A percentile compares a stretch with the other conserved stretches of the same genome.
These are phyloP conservation scores for Aspergillus piperis DNA, from an alignment of 2,329 filamentous ascomycete genomes.

Conservation along the genomic window DNA sequence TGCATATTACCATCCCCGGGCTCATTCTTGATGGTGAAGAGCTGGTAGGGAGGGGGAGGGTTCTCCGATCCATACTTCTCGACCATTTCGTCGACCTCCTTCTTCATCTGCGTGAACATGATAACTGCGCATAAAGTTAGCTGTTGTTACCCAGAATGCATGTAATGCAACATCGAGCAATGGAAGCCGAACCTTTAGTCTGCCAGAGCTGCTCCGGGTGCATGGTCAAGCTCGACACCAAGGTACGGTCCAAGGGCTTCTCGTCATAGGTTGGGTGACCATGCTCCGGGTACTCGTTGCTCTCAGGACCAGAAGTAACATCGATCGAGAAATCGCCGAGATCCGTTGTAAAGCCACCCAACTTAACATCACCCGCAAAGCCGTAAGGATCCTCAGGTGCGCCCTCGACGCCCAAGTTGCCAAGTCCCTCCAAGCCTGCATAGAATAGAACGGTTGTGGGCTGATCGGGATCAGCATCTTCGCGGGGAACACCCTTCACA, in stretches of 20 bases:
- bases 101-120: conserved; percentile 64
- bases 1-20: conserved; percentile 71
- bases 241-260: conserved; percentile 73
- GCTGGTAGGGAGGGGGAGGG: conserved; percentile 78
- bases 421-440: conserved; percentile 74
- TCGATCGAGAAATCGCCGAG: conserved; percentile 80
- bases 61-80: conserved; percentile 63
- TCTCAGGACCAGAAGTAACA: conserved; percentile 69
- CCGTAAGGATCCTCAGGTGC: conserved; percentile 54
- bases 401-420: conserved; percentile 63
- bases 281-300: conserved; percentile 58
- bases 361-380: conserved; percentile 62
- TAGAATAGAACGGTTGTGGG: conserved; percentile 83
- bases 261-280: conserved; percentile 65
- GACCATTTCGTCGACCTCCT: conserved; percentile 61
- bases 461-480: conserved; percentile 65
- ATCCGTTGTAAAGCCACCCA: conserved; percentile 69
- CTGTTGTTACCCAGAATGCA: not conserved
- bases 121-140: conserved; percentile 44
- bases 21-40: conserved; percentile 74
- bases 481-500: conserved; percentile 76
- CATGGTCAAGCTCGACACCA: conserved; percentile 70
- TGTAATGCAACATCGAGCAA: not conserved
- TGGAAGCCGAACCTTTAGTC: conserved; percentile 61
- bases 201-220: conserved; percentile 78